Base-by-base conservation (phyloP, 441 rosid species). In the Adansonia madagascariensis region DNA sequence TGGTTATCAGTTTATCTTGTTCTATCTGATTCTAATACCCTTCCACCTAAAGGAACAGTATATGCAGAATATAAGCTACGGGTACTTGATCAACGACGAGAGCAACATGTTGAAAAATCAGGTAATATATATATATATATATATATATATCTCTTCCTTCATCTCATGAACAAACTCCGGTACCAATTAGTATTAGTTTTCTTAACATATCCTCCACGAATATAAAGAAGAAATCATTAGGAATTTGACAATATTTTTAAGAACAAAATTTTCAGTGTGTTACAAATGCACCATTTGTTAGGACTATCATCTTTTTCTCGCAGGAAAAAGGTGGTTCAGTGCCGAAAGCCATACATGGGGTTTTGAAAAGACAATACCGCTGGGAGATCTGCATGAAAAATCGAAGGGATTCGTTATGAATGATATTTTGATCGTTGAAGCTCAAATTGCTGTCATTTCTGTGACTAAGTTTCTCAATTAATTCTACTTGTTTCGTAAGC, bases 391-490 rank as follows among this genome's bases (percentile, higher is more conserved):
- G 24, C 22, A 74, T 24, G 18, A 82, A 17, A 11, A 15, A 39
- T 73, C 69, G 5, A 73, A 77, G 15, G 74, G 82, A 71, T 82
- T 35, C 61, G 75, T 76, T 22, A 55, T 69, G 72, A 65, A 50
- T n/a, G 77, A 82, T 14, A 77, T 22, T 3, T 55, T 77, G 77
- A 77, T 69, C 11, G 60, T 74, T 47, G 41, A 67, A 68, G 82
- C n/a, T 44, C 52, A 79, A 35, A 52, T 82, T 70, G 2, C 6
- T 10, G 18, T 76, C 18, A 8, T 73, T 41, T 67, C 80, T 44
- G 27, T 56, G 11, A 15, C 71, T 3, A 22, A 60, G 60, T 75
- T 17, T 24, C 7, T 1, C 8, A 24, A 24, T 24, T 24, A 24
- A 24, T 24, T 24, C 27, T 24, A 24, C 27, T 24, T 24, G 27